Conservation (phyloP, 1,284 basidiomycete species). For the Cutaneotrichosporon spelunceum region DNA sequence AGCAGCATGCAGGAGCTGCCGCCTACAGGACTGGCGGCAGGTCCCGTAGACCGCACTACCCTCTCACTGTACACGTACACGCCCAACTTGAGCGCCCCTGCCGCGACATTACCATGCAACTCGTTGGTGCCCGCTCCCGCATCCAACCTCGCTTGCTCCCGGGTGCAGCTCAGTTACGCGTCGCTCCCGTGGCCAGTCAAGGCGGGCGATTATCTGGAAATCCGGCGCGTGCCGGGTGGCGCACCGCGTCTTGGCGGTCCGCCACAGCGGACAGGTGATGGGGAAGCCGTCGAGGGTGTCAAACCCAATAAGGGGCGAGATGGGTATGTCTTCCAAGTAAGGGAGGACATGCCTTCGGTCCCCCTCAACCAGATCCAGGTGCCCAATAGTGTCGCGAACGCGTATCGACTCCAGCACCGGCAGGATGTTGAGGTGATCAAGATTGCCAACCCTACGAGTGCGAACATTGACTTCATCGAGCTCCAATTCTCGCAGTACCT, state of each 20-base stretch:
- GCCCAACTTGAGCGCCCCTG: background rate
- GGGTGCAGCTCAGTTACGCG: slow-evolving; percentile 35
- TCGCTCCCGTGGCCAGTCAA: slow-evolving; percentile 39
- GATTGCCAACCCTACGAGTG: slow-evolving; percentile 54
- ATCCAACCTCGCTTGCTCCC: slow-evolving; percentile 25
- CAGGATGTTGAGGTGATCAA: slow-evolving; percentile 47
- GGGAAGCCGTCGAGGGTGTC: slow-evolving; percentile 39
- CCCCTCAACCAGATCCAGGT: slow-evolving; percentile 45
- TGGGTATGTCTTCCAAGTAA: slow-evolving; percentile 43
- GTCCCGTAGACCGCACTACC: slow-evolving; percentile 4
- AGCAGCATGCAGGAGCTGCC: background rate
- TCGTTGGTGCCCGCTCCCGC: slow-evolving; percentile 10
- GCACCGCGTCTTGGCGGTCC: background rate
- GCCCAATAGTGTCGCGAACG: slow-evolving; percentile 41
- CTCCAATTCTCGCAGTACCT: slow-evolving; percentile 89
- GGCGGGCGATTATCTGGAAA: slow-evolving; percentile 45
- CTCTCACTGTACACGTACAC: slow-evolving; percentile 41
- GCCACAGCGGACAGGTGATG: slow-evolving; percentile 18
- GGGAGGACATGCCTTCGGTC: slow-evolving; percentile 37
- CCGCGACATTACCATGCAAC: background rate
- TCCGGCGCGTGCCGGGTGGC: slow-evolving; percentile 28
- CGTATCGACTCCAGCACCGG: slow-evolving; percentile 49
- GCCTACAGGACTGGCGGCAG: background rate
- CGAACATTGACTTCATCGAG: slow-evolving; percentile 76
- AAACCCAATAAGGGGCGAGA: slow-evolving; percentile 35